Evolutionary conservation across 768 basidiomycete species (phyloP).

Genomic region (Glaciozyma antarctica): DNA sequence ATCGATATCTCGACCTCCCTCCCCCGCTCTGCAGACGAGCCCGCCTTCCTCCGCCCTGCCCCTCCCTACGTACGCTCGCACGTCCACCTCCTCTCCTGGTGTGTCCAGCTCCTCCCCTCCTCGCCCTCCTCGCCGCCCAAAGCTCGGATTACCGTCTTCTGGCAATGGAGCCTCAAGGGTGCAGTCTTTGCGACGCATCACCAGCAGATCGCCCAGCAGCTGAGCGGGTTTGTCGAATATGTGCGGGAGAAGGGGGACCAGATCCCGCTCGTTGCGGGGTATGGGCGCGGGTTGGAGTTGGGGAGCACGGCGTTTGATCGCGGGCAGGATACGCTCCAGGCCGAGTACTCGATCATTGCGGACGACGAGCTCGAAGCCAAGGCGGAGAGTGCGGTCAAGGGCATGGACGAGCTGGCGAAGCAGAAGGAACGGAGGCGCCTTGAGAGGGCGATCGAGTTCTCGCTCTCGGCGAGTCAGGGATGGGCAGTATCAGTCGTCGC

Average conservation of each 20-base stretch:
- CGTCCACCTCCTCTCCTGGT: slow-evolving; percentile 30
- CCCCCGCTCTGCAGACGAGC: slow-evolving; percentile 45
- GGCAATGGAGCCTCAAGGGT: slow-evolving; percentile 28
- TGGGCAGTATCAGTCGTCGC: slow-evolving; percentile 20
- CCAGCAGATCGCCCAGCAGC: slow-evolving; percentile 3
- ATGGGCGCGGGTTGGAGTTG: slow-evolving; percentile 6
- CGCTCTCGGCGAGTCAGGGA: slow-evolving; percentile 58
- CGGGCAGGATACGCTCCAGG: not conserved
- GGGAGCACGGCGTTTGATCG: slow-evolving; percentile 9
- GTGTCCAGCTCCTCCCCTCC: slow-evolving; percentile 22
- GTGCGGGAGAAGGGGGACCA: not conserved
- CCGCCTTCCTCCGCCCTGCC: slow-evolving; percentile 32
- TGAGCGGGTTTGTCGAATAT: slow-evolving; percentile 13
- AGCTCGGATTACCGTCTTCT: slow-evolving; percentile 27
- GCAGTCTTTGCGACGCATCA: slow-evolving; percentile 1
- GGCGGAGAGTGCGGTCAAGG: not conserved
- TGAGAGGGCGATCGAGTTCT: slow-evolving; percentile 48
- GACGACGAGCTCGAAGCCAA: not conserved
- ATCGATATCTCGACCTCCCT: slow-evolving; percentile 90
- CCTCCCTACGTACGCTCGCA: slow-evolving; percentile 36
- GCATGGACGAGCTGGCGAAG: slow-evolving; percentile 9
- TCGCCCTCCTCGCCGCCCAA: not conserved
- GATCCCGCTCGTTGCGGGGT: slow-evolving; percentile 9
- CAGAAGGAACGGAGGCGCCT: slow-evolving; percentile 50
- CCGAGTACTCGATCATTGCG: slow-evolving; percentile 21